A percentile compares a stretch with the other conserved stretches of the same genome.
These are phyloP conservation scores for Ambispora gerdemannii DNA, from an alignment of 192 early-diverging fungal genomes.

Conservation along the genomic window DNA sequence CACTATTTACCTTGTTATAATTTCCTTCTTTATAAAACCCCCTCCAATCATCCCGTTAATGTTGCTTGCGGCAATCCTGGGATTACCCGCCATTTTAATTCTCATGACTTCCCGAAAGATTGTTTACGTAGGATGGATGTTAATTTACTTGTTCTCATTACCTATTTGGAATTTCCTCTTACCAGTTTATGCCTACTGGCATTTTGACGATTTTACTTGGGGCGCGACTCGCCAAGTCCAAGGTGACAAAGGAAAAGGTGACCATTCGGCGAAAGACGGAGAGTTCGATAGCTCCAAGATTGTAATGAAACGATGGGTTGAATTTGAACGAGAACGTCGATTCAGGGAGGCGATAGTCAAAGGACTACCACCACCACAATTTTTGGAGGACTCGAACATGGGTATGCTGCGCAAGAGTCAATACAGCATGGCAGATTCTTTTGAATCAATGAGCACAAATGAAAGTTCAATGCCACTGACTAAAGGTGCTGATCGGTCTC, in stretches of 20 bases:
- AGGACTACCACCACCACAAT: constrained; percentile 41
- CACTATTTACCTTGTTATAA: constrained; percentile 78
- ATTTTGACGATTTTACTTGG: constrained; percentile 89
- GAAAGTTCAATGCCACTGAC: constrained; percentile 11
- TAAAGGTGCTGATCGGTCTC: background rate
- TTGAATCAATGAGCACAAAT: background rate
- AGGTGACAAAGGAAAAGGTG: constrained; percentile 52
- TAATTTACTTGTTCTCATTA: constrained; percentile 67
- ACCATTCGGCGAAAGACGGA: constrained; percentile 62
- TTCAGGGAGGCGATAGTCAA: constrained; percentile 38
- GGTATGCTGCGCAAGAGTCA: background rate
- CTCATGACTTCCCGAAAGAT: constrained; percentile 77
- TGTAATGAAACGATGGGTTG: constrained; percentile 76
- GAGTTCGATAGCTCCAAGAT: constrained; percentile 71
- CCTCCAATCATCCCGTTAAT: constrained; percentile 60
- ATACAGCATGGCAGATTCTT: background rate
- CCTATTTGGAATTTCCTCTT: constrained; percentile 82
- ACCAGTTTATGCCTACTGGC: constrained; percentile 77
- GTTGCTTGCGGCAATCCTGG: constrained; percentile 67
- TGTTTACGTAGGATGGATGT: constrained; percentile 81
- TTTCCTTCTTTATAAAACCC: constrained; percentile 53
- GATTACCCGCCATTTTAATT: constrained; percentile 75
- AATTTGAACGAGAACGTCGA: constrained; percentile 63
- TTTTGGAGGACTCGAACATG: constrained; percentile 24
- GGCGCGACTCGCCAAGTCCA: constrained; percentile 72